Evolutionary conservation across 768 basidiomycete species (phyloP), one percentile per base, ranked within the genome.

Genomic region (Podaxis pistillaris): DNA sequence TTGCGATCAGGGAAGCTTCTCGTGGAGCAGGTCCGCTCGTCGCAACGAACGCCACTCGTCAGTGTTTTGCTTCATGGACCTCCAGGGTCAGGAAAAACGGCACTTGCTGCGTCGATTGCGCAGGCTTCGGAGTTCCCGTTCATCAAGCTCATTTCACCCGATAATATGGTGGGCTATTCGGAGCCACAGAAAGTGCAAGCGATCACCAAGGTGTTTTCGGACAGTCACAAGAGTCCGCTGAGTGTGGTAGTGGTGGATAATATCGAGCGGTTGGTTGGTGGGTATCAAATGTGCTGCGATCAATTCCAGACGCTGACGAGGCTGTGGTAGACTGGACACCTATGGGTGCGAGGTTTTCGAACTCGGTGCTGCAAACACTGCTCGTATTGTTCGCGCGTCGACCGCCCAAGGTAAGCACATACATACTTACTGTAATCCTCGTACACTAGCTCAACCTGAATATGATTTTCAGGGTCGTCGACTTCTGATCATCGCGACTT

Each of bases 211-310:
- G 85, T 94, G 37, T 99, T 99, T 74, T 81, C 83, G 53, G 97
- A 99, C 76, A 94, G 92, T 66, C 96, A 98, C 76, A 99, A 98
- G 83, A 95, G 93, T 80, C 96, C 96, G 6, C 73, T 96, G 64
- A 98, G 96, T 70, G 93, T 98, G 2, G 87, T 99, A 58, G 94
- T 99, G 8, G 89, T 99, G 12, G 97, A 99, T 71, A 95, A 88
- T 67, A 82, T 99, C 63, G 97, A 99, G 75, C 85, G 96, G 38
- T 77, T 99, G 60, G 81, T 99, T 55, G 96, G 95, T 95, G 50
- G 64, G 88, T 71, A 17, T 26, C 28, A 1, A 30, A 0, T 9
- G 15, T 49, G 38, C 55, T 46, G 40, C n/a, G 1, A 26, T 51
- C 55, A 13, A 1, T 50, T 3, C 17, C 19, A 7, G 5, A 36